Conservation (phyloP, 345 rosid genomes). For the Syzygium oleosum region DNA sequence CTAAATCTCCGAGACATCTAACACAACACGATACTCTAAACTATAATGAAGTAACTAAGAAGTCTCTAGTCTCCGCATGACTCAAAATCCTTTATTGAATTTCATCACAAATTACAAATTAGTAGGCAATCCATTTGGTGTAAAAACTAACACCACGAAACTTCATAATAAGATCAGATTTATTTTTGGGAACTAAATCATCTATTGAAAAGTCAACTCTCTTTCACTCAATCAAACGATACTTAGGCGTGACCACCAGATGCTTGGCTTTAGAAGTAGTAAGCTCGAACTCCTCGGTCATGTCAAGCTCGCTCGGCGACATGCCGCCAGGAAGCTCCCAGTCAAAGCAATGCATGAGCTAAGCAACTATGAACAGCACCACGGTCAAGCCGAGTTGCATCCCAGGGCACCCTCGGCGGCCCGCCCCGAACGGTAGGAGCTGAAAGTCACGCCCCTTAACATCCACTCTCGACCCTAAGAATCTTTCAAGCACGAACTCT, state of each 20-base stretch:
- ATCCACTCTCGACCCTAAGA: slow-evolving; percentile 16
- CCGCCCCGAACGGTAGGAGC: slow-evolving; percentile 39
- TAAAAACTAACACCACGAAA: background rate
- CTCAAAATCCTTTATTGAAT: background rate
- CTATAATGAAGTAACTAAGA: background rate
- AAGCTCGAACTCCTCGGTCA: slow-evolving; percentile 31
- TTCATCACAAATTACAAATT: background rate
- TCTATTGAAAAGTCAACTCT: background rate
- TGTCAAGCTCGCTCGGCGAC: slow-evolving; percentile 17
- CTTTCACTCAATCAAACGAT: slow-evolving; percentile 8
- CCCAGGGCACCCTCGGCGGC: slow-evolving; percentile 37
- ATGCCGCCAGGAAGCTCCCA: slow-evolving; percentile 30
- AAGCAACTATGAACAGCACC: slow-evolving; percentile 21
- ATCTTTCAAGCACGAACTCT: slow-evolving; percentile 32
- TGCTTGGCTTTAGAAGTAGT: slow-evolving; percentile 20
- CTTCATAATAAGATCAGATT: background rate
- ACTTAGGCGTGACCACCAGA: slow-evolving; percentile 19
- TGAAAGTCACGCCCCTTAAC: slow-evolving; percentile 25
- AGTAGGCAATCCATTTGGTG: background rate
- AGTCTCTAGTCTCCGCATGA: background rate
- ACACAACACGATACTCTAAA: background rate
- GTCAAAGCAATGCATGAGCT: slow-evolving; percentile 40
- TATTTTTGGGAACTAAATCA: background rate
- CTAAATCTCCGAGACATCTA: background rate
- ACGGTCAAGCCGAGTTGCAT: slow-evolving; percentile 20